Percentiles rank a stretch among this genome's conserved stretches.
Evolutionary conservation across 2,329 filamentous ascomycete species (phyloP).

Genomic region (Helicocarpus griseus): DNA sequence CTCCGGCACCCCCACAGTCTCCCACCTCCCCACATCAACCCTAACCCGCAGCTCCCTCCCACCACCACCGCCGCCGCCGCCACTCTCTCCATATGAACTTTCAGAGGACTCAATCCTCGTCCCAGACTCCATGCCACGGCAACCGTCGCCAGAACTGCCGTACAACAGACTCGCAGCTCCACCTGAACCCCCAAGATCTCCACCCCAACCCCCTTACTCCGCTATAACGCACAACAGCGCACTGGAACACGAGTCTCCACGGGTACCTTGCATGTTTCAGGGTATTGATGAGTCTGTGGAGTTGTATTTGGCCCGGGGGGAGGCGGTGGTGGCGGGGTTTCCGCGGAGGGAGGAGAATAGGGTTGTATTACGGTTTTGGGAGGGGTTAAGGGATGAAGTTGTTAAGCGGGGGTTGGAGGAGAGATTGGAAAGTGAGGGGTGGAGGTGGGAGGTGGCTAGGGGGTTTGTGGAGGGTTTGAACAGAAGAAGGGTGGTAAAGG

Average conservation of each 20-base stretch:
- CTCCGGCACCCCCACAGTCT: slow-evolving; percentile 6
- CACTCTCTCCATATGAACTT: too few relatives aligned
- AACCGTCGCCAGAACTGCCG: not conserved
- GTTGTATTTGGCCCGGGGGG: slow-evolving; percentile 20
- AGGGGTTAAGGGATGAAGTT: slow-evolving; percentile 18
- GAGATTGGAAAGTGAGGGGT: slow-evolving; percentile 17
- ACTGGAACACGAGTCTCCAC: not conserved
- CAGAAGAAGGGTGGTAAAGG: not conserved
- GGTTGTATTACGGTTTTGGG: slow-evolving; percentile 23
- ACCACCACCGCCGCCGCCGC: not conserved
- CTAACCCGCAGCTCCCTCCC: not conserved
- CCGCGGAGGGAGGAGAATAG: slow-evolving; percentile 13
- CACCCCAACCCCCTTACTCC: not conserved
- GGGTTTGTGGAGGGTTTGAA: slow-evolving; percentile 1
- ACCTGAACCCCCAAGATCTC: not conserved
- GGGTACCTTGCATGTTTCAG: slow-evolving; percentile 15
- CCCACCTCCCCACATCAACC: not conserved
- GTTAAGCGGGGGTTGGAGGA: slow-evolving; percentile 15
- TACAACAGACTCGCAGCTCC: not conserved
- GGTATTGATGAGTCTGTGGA: slow-evolving; percentile 12
- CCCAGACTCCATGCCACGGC: slow-evolving; percentile 5
- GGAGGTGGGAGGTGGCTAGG: slow-evolving; percentile 18
- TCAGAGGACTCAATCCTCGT: slow-evolving; percentile 5
- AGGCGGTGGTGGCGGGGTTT: slow-evolving; percentile 12
- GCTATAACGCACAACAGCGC: not conserved